Evolutionary conservation across 352 stramenopile genomes (phyloP), one percentile per base, ranked within the genome.

Genomic region (Globisporangium solare): DNA sequence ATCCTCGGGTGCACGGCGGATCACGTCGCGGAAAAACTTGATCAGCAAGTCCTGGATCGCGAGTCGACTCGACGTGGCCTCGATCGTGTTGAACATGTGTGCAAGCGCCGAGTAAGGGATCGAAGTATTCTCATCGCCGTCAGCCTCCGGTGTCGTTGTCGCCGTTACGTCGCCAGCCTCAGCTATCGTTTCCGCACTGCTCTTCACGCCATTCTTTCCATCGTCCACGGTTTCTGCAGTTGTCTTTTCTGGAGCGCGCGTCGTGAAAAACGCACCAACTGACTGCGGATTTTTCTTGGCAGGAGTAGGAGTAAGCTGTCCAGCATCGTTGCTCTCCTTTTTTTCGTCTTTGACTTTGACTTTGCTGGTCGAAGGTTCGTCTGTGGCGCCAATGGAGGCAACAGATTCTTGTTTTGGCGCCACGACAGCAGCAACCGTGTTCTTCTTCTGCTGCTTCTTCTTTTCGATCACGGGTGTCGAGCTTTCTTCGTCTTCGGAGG

Each of bases 21-120:
- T 81, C 21, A 97, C 79, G 24, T 80, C 71, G 22, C 73, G 83
- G 58, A 96, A 96, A 58, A 97, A 96, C 13, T 78, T 74, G 22
- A 77, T 83, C n/a, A 97, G 67, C 24, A 94, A 64, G 39, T 95
- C 80, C 52, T 96, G 85, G 53, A 96, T 96, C 47, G 82, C 76
- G 14, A 94, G 71, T 22, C 85, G 85, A 12, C 74, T 78, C 3
- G 85, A 79, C 17, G 76, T 72, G 20, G 71, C 74, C 66, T 94
- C 85, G 50, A 94, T 94, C 60, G 87, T 80, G 39, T 67, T 72
- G 47, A 94, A 92, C 52, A 94, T 68, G 31, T 76, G 70, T 0
- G 85, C 83, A 1, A 94, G 58, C 31, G 74, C 63, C 6, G 74
- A 66, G 60, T 92, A 94, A n/a, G 70, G 46, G 6, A 83, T 62